These are phyloP conservation scores for Bolboschoenoplectus hybrid DNA, from an alignment of 202 grass and related monocot species.

Conservation along the genomic window DNA sequence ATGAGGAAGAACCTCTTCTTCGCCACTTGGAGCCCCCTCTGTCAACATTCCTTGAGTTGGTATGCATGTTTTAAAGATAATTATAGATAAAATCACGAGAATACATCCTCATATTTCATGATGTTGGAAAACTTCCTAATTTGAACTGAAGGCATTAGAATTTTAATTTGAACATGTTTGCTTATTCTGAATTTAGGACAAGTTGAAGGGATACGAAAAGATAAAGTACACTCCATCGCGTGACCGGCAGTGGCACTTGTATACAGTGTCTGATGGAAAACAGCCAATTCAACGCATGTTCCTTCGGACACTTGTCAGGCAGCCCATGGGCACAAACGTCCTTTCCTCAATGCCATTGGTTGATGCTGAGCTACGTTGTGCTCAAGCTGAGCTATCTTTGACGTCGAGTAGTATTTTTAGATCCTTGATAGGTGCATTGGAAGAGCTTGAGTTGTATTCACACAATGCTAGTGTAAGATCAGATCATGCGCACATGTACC, in stretches of 20 bases:
- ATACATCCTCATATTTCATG: background rate
- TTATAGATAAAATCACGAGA: background rate
- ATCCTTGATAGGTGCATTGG: slow-evolving; percentile 83
- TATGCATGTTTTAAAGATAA: slow-evolving; percentile 43
- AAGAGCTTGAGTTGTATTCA: slow-evolving; percentile 91
- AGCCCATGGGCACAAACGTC: slow-evolving; percentile 65
- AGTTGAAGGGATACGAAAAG: slow-evolving; percentile 83
- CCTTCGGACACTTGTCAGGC: slow-evolving; percentile 87
- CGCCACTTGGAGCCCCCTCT: slow-evolving; percentile 95
- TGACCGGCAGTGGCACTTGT: slow-evolving; percentile 97
- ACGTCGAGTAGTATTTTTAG: slow-evolving; percentile 88
- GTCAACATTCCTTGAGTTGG: slow-evolving; percentile 96
- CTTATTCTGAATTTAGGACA: slow-evolving; percentile 52
- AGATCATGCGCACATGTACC: slow-evolving; percentile 93
- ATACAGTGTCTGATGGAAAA: slow-evolving; percentile 71
- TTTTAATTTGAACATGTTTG: slow-evolving; percentile 9
- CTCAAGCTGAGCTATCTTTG: slow-evolving; percentile 69
- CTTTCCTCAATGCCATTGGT: slow-evolving; percentile 45
- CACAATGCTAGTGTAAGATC: slow-evolving; percentile 80
- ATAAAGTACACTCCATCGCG: slow-evolving; percentile 90
- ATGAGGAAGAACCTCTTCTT: slow-evolving; percentile 91
- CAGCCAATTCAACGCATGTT: slow-evolving; percentile 81
- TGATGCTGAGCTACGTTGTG: slow-evolving; percentile 56
- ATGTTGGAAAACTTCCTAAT: background rate
- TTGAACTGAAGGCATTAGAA: background rate